Evolutionary conservation across 176 grass and related monocot genomes (phyloP), one percentile per base, ranked within the genome.

Genomic region (Carex kokanica): DNA sequence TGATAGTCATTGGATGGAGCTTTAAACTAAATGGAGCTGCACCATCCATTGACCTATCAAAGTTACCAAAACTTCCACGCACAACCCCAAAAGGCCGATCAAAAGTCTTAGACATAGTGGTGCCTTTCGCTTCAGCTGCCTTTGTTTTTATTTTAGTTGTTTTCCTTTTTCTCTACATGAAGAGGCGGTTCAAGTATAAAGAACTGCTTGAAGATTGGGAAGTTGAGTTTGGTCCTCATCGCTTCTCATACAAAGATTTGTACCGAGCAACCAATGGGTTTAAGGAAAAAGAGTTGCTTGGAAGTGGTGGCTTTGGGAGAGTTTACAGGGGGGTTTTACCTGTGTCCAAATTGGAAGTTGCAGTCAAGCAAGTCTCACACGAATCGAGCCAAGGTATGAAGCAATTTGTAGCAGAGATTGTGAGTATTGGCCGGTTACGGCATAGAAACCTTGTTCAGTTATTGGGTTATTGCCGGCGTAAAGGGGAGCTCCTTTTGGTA

Each of bases 1-100:
- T n/a, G n/a, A n/a, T n/a, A n/a, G n/a, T n/a, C n/a, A n/a, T 97
- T 43, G 91, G 91, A 1, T 97, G 91, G 94, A 97, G 94, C 84
- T 87, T 93, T 4, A 90, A 80, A 49, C 79, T 93, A 60, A 88
- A 93, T 73, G 91, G 81, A 3, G 68, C 38, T 6, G 91, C 94
- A 21, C 86, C 83, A 64, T 12, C 63, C 11, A 86, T 97, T n/a
- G 60, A 88, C 91, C 70, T 86, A 45, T 34, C 36, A 45, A 57
- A 82, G 45, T 78, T 97, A 8, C 91, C 94, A 21, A 84, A 83
- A 36, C 70, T 97, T 20, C 94, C 94, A 1, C 45, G 2, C 13
- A 65, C 58, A 11, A 90, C 75, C 13, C 10, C 70, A 1, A 93
- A 87, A 57, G 1, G 47, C 31, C 79, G 85, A 51, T 91, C 86